phyloP scores from a whole-genome alignment of 2,329 filamentous ascomycete genomes.

The Colletotrichum limetticola region DNA sequence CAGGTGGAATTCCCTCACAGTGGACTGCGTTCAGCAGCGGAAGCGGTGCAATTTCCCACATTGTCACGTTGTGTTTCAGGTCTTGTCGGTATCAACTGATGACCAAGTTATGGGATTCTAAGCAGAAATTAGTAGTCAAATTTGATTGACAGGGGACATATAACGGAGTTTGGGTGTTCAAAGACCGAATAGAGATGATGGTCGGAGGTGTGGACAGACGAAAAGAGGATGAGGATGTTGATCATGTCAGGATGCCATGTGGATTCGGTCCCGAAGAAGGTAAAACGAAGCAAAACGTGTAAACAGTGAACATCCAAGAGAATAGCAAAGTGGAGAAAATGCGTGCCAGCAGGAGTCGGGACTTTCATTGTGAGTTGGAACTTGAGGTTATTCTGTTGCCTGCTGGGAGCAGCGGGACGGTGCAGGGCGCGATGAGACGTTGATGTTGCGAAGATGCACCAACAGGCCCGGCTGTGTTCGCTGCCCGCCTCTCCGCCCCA shows the following conservation, averaged over 20 bases:
- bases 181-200: not conserved
- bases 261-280: not conserved
- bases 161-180: not conserved
- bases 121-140: not conserved
- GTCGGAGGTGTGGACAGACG: not conserved
- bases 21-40: not conserved
- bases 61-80: not conserved
- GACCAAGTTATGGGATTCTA: not conserved
- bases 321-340: no score
- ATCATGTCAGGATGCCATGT: not conserved
- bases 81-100: not conserved
- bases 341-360: no score
- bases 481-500: not conserved
- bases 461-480: not conserved
- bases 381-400: conserved; percentile 1
- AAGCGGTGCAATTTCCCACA: not conserved
- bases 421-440: not conserved
- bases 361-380: not conserved
- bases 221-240: not conserved
- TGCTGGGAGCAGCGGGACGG: not conserved
- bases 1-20: not conserved
- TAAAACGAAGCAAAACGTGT: not conserved
- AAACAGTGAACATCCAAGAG: not conserved
- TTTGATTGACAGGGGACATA: not conserved
- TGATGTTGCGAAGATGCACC: not conserved